Evolutionary conservation across 2,329 filamentous ascomycete species (phyloP).

Genomic region (Trichothecium sympodiale): DNA sequence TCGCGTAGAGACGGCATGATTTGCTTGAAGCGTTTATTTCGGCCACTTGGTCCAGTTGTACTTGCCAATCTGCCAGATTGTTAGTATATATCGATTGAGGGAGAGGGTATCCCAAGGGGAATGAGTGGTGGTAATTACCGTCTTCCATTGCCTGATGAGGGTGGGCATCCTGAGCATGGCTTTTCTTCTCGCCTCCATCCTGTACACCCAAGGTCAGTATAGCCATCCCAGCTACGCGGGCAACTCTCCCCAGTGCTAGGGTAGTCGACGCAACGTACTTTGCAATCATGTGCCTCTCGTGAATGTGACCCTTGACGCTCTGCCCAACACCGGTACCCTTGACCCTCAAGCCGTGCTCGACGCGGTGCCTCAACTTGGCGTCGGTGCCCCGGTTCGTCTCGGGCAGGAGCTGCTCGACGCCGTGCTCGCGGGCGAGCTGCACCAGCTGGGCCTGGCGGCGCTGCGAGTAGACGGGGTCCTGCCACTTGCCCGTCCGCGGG

Average conservation of each 20-base stretch:
- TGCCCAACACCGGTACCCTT: slow-evolving; percentile 91
- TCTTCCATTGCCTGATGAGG: slow-evolving; percentile 87
- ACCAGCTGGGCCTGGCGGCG: slow-evolving; percentile 84
- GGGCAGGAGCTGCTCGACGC: slow-evolving; percentile 72
- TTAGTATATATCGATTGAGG: slow-evolving; percentile 18
- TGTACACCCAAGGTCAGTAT: slow-evolving; percentile 28
- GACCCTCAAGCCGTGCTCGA: slow-evolving; percentile 71
- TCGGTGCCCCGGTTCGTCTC: slow-evolving; percentile 65
- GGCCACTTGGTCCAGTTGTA: slow-evolving; percentile 47
- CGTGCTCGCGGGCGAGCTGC: slow-evolving; percentile 69
- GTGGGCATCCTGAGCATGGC: slow-evolving; percentile 94
- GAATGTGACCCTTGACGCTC: slow-evolving; percentile 87
- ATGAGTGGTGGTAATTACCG: slow-evolving; percentile 46
- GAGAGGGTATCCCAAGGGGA: background rate
- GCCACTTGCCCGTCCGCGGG: slow-evolving; percentile 69
- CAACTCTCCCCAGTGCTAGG: background rate
- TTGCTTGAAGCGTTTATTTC: slow-evolving; percentile 28
- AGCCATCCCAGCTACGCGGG: too few species aligned
- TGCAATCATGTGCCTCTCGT: slow-evolving; percentile 76
- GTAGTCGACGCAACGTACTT: slow-evolving; percentile 40
- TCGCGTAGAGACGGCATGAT: slow-evolving; percentile 10
- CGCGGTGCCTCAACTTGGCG: slow-evolving; percentile 56
- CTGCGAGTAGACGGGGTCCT: slow-evolving; percentile 71
- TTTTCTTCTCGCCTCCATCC: slow-evolving; percentile 77
- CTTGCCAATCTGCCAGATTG: slow-evolving; percentile 35